phyloP scores from a whole-genome alignment of 805 yeast species.

The Metschnikowia hibisci region DNA sequence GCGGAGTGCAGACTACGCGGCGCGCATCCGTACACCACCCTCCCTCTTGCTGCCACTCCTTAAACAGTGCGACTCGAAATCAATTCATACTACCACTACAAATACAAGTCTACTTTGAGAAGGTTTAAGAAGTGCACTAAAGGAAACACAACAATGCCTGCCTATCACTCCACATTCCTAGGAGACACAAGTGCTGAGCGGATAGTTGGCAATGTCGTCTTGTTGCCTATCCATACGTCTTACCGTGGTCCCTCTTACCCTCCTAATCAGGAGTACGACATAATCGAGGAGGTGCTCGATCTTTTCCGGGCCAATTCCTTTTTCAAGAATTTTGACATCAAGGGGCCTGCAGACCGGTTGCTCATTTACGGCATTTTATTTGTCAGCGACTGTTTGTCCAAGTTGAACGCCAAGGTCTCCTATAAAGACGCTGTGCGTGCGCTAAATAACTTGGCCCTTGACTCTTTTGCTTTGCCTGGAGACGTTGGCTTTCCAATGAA shows the following conservation, averaged over 20 bases:
- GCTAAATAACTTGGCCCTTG: constrained; percentile 83
- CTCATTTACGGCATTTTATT: constrained; percentile 90
- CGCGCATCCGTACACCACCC: too few species aligned
- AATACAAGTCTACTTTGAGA: too few species aligned
- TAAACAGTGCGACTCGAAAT: neutral
- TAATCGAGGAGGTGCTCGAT: constrained; percentile 86
- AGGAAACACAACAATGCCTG: constrained; percentile 55
- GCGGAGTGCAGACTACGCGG: neutral
- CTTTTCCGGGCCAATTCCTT: constrained; percentile 93
- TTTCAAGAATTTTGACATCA: constrained; percentile 94
- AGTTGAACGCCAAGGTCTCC: constrained; percentile 47
- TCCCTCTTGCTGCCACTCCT: too few species aligned
- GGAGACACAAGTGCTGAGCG: constrained; percentile 45
- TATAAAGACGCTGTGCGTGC: constrained; percentile 58
- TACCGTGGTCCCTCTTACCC: constrained; percentile 87
- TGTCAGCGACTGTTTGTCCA: constrained; percentile 77
- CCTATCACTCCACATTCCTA: constrained; percentile 76
- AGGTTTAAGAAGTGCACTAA: too few species aligned
- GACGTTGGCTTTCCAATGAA: constrained; percentile 93
- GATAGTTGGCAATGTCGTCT: constrained; percentile 71
- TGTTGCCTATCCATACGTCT: constrained; percentile 81
- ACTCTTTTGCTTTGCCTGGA: constrained; percentile 89
- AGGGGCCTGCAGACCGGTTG: constrained; percentile 90
- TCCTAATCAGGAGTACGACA: constrained; percentile 75
- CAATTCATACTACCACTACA: neutral